Base-by-base conservation (phyloP, 192 early-diverging fungal genomes). In the Coemansia sp. region DNA sequence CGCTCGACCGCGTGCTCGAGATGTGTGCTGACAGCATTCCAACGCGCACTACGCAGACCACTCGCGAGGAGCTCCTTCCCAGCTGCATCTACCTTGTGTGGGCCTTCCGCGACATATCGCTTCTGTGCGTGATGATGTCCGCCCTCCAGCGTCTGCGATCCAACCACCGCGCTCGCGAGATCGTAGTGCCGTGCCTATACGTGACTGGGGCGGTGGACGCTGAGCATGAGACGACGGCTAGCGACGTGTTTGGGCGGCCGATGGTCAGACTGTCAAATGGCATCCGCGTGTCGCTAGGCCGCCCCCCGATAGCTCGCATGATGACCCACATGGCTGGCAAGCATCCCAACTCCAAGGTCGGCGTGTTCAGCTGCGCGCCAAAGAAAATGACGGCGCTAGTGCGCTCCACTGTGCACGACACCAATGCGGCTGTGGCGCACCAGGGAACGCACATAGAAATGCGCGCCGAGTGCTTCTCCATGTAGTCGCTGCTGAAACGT, bases 291-390 rank as follows among this genome's bases (percentile, higher is more conserved):
- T 81, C 78, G 26, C 64, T 53, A 28, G 78, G 78, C 12, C 61
- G 78, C 7, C 78, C 78, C 47, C 78, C 73, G 2, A 43, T 81
- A 13, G 62, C 69, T 1, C 69, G 78, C 53, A 81, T 81, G 72
- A 61, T 75, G 21, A 66, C 73, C 8, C 69, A 75, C 23, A 74
- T 81, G 68, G 73, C 78, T 13, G 73, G 78, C n/a, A 72, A 64
- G 31, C 78, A 81, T 31, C 64, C 69, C 26, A 74, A 75, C 63
- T 62, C 63, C 23, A 61, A 64, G 8, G 58, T 81, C 42, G 78
- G 78, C 38, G 78, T 81, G 13, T 81, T 81, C 20, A 72, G 78
- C 64, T 81, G 78, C 38, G 78, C 78, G 34, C 63, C 78, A 35
- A 68, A 56, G 59, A 56, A 72, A 34, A 56, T 81, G 70, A 65